phyloP scores from a whole-genome alignment of 2,329 filamentous ascomycete species.

The Penicillium fuscoglaucum region DNA sequence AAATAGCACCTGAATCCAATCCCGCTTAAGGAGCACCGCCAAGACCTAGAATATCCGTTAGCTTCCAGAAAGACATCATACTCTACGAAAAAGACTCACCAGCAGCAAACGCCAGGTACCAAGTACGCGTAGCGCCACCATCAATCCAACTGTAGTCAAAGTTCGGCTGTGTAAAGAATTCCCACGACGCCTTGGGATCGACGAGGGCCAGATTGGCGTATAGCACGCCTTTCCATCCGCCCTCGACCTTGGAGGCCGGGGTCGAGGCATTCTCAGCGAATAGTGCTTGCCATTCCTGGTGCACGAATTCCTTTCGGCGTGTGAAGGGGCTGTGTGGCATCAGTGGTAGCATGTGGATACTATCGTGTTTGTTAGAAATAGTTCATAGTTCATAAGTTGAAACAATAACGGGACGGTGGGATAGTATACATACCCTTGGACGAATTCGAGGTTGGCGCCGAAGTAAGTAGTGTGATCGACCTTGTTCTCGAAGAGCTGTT shows the following conservation, averaged over 20 bases:
- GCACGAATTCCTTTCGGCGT: slow-evolving; percentile 68
- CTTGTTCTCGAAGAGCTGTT: slow-evolving; percentile 84
- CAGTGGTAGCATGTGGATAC: slow-evolving; percentile 82
- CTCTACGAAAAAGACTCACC: slow-evolving; percentile 47
- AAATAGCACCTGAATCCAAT: neutral
- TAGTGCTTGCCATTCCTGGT: slow-evolving; percentile 77
- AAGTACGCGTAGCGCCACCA: slow-evolving; percentile 78
- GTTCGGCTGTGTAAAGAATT: slow-evolving; percentile 67
- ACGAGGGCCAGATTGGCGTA: slow-evolving; percentile 79
- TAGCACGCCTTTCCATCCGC: slow-evolving; percentile 84
- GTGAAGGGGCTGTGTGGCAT: slow-evolving; percentile 67
- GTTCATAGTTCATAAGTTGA: neutral
- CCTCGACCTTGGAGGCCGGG: slow-evolving; percentile 55
- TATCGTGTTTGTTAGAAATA: slow-evolving; percentile 45
- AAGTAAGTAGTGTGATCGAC: slow-evolving; percentile 92
- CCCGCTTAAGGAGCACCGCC: slow-evolving; percentile 9
- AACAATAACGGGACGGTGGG: slow-evolving; percentile 5
- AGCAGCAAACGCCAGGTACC: slow-evolving; percentile 79
- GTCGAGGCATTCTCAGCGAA: slow-evolving; percentile 70
- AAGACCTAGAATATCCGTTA: slow-evolving; percentile 4
- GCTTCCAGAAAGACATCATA: neutral
- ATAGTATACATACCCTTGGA: slow-evolving; percentile 53
- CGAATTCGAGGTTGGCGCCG: slow-evolving; percentile 68
- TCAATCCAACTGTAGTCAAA: slow-evolving; percentile 69
- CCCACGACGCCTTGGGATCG: slow-evolving; percentile 67